Evolutionary conservation across 305 asterid genomes (phyloP), one percentile per base, ranked within the genome.

Genomic region (Euphrasia arctica): DNA sequence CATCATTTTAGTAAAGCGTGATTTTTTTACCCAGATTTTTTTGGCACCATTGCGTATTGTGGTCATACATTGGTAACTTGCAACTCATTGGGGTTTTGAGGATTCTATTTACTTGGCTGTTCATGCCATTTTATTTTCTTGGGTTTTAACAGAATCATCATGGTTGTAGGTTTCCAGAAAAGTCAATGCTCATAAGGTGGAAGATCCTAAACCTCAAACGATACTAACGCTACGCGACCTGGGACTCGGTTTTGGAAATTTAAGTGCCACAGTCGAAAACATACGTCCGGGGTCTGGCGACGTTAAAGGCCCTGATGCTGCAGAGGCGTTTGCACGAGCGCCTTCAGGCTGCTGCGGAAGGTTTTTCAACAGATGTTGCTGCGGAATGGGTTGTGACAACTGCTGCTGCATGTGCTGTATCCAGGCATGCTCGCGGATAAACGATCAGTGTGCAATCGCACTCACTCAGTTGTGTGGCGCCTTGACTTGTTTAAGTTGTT

Each of bases 401-500:
- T 90, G 95, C 81, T 90, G 99, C 61, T 83, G 99, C 82, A 73
- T 79, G 89, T 88, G 96, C 81, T 86, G 95, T 39, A 77, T 90
- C 58, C 82, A 71, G 11, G 54, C 67, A 0, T 90, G 95, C 58
- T 88, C 99, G 10, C 62, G 59, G 74, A 62, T 90, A 70, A 88
- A 88, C 10, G 95, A 90, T 54, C 97, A 90, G 64, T 90, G 94
- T 29, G 90, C 82, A 3, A 60, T 84, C 13, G 85, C 48, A 14
- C 48, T 90, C 64, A 78, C 95, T 3, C 99, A 93, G 82, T 63
- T 88, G 39, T 81, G 77, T 36, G 85, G 92, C 28, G 84, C 83
- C 68, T 49, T 90, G 70, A 91, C 99, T 1, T 90, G 95, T 66
- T 69, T 93, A 55, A 90, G 97, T 51, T 93, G 99, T 73, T 80